phyloP scores from a whole-genome alignment of 331 rosid species.

The Pyrus hybrid region DNA sequence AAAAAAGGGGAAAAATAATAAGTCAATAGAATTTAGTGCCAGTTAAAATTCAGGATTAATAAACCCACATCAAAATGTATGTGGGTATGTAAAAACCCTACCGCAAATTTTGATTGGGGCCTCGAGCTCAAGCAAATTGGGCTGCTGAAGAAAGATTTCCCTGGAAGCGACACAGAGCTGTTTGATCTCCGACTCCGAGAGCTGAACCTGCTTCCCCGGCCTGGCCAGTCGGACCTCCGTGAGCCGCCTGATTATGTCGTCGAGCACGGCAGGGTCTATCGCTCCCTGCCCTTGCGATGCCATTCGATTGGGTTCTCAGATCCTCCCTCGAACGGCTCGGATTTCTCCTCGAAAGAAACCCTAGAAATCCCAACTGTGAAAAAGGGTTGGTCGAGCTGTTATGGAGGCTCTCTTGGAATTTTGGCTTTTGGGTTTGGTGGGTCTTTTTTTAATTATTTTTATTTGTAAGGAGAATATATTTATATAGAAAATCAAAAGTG shows the following conservation, averaged over 20 bases:
- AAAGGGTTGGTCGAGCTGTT: background rate
- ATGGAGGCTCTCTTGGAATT: background rate
- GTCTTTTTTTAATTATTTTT: background rate
- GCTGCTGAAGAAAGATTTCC: conserved; percentile 66
- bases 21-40: background rate
- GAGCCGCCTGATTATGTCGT: conserved; percentile 76
- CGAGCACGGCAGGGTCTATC: conserved; percentile 58
- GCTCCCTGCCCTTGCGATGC: conserved; percentile 44
- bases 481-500: background rate
- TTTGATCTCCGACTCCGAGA: conserved; percentile 83
- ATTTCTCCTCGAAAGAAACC: conserved; percentile 15
- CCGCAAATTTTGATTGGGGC: conserved; percentile 88
- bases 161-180: conserved; percentile 62
- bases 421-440: conserved; percentile 8
- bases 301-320: conserved; percentile 18
- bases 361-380: conserved; percentile 8
- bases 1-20: background rate
- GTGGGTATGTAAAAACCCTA: background rate
- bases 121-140: conserved; percentile 84
- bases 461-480: too few species aligned
- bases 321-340: background rate
- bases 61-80: background rate
- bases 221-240: conserved; percentile 65
- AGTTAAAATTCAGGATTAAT: background rate
- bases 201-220: conserved; percentile 81